phyloP scores from a whole-genome alignment of 768 basidiomycete species.

The Leccinum longicurvipes region DNA sequence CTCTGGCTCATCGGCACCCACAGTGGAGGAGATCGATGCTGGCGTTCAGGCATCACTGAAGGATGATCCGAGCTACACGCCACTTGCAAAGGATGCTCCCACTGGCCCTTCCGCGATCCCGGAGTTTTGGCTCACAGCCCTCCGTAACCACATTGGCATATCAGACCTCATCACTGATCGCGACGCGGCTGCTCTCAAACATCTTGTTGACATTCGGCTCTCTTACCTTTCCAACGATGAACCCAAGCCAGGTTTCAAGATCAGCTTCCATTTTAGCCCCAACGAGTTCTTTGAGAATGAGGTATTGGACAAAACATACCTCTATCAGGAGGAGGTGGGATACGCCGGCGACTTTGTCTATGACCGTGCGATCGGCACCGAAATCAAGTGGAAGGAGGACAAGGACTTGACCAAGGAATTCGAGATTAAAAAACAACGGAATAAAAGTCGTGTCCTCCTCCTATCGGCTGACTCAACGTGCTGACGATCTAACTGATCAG shows the following conservation, averaged over 20 bases:
- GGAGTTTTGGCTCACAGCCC: conserved; percentile 97
- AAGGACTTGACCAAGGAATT: conserved; percentile 97
- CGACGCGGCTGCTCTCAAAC: conserved; percentile 82
- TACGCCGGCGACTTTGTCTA: conserved; percentile 97
- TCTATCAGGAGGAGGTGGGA: conserved; percentile 90
- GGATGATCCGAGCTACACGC: conserved; percentile 68
- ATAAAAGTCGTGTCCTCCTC: conserved; percentile 73
- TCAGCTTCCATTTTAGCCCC: conserved; percentile 73
- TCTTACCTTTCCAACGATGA: conserved; percentile 65
- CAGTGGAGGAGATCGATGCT: conserved; percentile 76
- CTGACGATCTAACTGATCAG: conserved; percentile 35
- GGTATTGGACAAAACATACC: conserved; percentile 87
- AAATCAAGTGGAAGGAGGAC: conserved; percentile 97
- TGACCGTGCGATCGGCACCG: conserved; percentile 87
- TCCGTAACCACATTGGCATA: conserved; percentile 86
- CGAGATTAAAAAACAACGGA: conserved; percentile 98
- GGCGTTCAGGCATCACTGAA: conserved; percentile 73
- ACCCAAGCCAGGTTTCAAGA: conserved; percentile 88
- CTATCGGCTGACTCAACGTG: neutral
- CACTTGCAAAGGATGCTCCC: conserved; percentile 52
- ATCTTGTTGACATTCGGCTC: conserved; percentile 75
- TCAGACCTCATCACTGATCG: conserved; percentile 90
- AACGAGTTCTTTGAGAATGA: conserved; percentile 90
- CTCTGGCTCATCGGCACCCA: conserved; percentile 68
- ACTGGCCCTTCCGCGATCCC: conserved; percentile 57